Base-by-base conservation (phyloP, 495 filamentous ascomycete genomes). In the Usnea hakonensis region DNA sequence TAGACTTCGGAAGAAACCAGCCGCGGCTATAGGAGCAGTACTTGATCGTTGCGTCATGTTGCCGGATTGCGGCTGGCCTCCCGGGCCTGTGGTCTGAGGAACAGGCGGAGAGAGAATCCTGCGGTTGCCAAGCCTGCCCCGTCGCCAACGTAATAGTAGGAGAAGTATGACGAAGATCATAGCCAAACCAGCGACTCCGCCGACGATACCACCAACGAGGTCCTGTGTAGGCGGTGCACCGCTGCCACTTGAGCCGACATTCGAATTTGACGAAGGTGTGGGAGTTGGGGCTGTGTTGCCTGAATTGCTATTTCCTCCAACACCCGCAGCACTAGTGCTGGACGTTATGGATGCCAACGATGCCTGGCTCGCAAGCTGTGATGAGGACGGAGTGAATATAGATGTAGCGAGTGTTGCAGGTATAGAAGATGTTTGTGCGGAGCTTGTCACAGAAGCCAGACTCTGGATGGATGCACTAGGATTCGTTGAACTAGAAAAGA, bases 161-260 rank as follows among this genome's bases (percentile, higher is more conserved):
- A 88, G 75, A 0, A 83, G 67, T 48, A 85, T 57, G 14, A 87
- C 63, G 10, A 86, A 64, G 53, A 88, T 64, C 36, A 87, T 65
- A 11, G 84, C 81, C 14, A 86, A 71, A 21, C 85, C 87, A 48
- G 86, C 85, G 43, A 88, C 73, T 41, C 83, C 81, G 28, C 87
- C 87, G 10, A 89, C 75, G 14, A 90, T 83, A 33, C 87, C 82
- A 21, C 87, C 87, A 9, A 86, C 83, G 28, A 89, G 73, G 32
- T 72, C 69, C 17, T 70, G 62, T 13, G 74, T 77, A 21, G 61
- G 68, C 17, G 66, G 66, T 13, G 67, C 55, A 30, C 61, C 58
- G 38, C 62, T 64, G 13, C 55, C 60, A 17, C 64, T 61, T 23
- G 66, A 64, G n/a, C 61, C 55, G 19, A 46, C 35, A 30, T 62